Evolutionary conservation across 202 grass and related monocot genomes (phyloP), one percentile per base, ranked within the genome.

Genomic region (Cymbopogon flexuosus): DNA sequence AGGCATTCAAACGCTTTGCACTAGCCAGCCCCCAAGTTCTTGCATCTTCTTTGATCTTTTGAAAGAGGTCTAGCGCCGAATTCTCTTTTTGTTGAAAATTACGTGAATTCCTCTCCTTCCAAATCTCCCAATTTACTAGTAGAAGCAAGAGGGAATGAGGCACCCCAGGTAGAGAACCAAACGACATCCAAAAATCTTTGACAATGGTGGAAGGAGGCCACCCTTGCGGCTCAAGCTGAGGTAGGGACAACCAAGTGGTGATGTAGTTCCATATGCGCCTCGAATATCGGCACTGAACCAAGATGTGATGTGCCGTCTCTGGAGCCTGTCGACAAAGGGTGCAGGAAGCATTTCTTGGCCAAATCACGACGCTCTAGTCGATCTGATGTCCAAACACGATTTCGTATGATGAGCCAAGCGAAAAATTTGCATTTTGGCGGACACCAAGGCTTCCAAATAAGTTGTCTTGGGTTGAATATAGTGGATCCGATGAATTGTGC

Each of bases 181-280:
- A 1, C 6, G 7, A 8, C 1, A 39, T 39, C 36, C 36, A 39
- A 6, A 6, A 39, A 1, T 39, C 36, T 6, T 39, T 39, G 36
- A 8, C 7, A 3, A 6, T 39, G 6, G 6, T 39, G 36, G 6
- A 36, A 36, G 35, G 35, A 6, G 35, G 35, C 35, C 35, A 36
- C 35, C 12, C 10, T 0, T 12, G 5, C 0, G 24, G 60, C 5
- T 64, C 6, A 0, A 3, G 27, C 2, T 33, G 13, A 2, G 12
- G 0, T 0, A 33, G 2, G 0, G 13, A 15, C 0, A 24, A 0
- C 61, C 2, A 63, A 1, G 0, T 6, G 2, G 60, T 13, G 4
- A 63, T 3, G 0, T 3, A 15, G 6, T 6, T 3, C 27, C 5
- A 63, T 0, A 63, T 0, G 4, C 29, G 6, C 14, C 15, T 63